Base-by-base conservation (phyloP, 2,329 filamentous ascomycete species). In the Septoria petroselini region DNA sequence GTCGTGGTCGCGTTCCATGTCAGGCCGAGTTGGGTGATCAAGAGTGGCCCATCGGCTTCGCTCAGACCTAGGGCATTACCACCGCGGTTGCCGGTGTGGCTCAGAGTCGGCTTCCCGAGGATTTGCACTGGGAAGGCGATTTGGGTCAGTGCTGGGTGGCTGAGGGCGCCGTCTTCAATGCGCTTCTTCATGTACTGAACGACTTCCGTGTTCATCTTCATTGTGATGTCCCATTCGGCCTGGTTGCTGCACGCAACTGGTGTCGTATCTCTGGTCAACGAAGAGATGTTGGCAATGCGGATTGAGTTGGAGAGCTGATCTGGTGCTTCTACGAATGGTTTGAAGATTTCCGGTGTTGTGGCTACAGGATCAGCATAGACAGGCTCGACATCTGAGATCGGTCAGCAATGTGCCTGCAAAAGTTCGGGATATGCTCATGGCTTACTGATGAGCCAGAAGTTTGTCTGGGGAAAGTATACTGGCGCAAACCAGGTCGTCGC, bases 31-130 rank as follows among this genome's bases (percentile, higher is more conserved):
- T 27, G 27, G 25, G 49, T 41, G 23, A 55, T 15, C n/a, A 49
- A 18, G n/a, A 56, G 37, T 7, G 54, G 47, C 12, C 49, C 49
- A 12, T 50, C 33, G 17, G 37, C 17, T 1, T 23, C 19, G 17
- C 18, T 18, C 7, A 55, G 29, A 1, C 53, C 53, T 9, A 55
- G 53, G 18, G 49, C 45, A 34, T 55, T 55, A 15, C 52, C 52
- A 37, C 52, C 52, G n/a, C 47, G 42, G 4, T 35, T 39, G 9
- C 34, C 19, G 18, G 50, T 51, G n/a, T 55, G 41, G 2, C 21
- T 27, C 0, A 46, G 7, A 12, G 43, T 46, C 21, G 43, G 17
- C 8, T 37, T 46, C 5, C 33, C 19, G 6, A 46, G 12, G 15
- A 29, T 27, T 18, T 46, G 43, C 7, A 46, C 43, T 3, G 43